Evolutionary conservation across 129 eudicot species (phyloP), one percentile per base, ranked within the genome.

Genomic region (Solidago caesia): DNA sequence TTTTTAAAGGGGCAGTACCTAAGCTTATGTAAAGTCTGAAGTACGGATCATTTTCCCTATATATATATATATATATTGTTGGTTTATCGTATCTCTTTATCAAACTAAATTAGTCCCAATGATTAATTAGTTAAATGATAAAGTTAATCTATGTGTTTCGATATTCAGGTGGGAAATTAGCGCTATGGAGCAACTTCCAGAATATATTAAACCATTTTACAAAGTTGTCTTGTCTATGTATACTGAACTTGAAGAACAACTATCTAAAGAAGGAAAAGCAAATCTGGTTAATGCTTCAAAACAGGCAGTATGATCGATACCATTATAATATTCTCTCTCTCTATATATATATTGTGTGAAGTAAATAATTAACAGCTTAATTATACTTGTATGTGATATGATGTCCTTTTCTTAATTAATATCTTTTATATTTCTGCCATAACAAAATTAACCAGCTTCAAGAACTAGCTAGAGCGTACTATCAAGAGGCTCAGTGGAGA

Each of bases 151-250:
- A 1, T 29, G 1, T 2, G 2, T 29, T 2, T 29, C 2, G 1
- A 29, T 2, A n/a, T 14, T 53, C 13, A 61, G 67, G 39, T 29
- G 45, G 45, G 67, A 62, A 16, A 10, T 33, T 29, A 25, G 43
- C 13, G 67, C 45, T 4, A 62, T 62, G 67, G 67, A 62, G 67
- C 45, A 5, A 9, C 4, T 62, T 29, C 67, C 67, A 6, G 67
- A 62, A 14, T 62, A 62, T 7, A 62, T 62, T 62, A 62, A 33
- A 62, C 67, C 67, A 39, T 62, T 62, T 15, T 62, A 62, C 43
- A 6, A 62, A 62, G 26, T 5, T 26, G 13, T 62, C n/a, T 3
- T 62, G 5, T 9, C 26, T 39, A 44, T 4, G 67, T 62, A 33
- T 33, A 15, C 15, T 29, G 67, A 39, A 13, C n/a, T 62, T 39